Base-by-base conservation (phyloP, 169 alveolate genomes). In the Ichthyophthirius multifiliis region DNA sequence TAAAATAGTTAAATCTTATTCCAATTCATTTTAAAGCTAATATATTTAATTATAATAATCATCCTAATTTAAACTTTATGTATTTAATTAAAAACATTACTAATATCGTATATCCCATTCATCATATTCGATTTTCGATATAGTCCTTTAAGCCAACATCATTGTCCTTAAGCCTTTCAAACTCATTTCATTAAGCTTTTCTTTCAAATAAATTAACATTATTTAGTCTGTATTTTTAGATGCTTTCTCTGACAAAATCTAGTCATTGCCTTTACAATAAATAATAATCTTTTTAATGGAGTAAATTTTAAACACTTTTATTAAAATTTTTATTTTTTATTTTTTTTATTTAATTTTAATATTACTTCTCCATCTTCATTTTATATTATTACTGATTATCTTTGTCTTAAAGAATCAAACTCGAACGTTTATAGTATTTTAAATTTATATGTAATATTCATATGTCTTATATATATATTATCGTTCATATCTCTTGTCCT, bases 151-250 rank as follows among this genome's bases (percentile, higher is more conserved):
- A 30, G 99, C 99, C 45, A 97, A 79, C 16, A 96, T 95, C 83
- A 98, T 92, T 12, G 99, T 98, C 73, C 99, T 89, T 27, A 97
- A 93, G 4, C 99, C 99, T 46, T 92, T 87, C n/a, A n/a, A n/a
- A n/a, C n/a, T n/a, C n/a, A n/a, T n/a, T n/a, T n/a, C n/a, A n/a
- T n/a, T n/a, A n/a, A n/a, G n/a, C n/a, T n/a, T n/a, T n/a, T n/a
- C n/a, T n/a, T n/a, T n/a, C n/a, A n/a, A n/a, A n/a, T n/a, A n/a
- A n/a, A n/a, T n/a, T n/a, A n/a, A n/a, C n/a, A n/a, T n/a, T n/a
- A n/a, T n/a, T n/a, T n/a, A n/a, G n/a, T n/a, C n/a, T n/a, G n/a
- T n/a, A n/a, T n/a, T n/a, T n/a, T n/a, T n/a, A n/a, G n/a, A n/a
- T n/a, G n/a, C n/a, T n/a, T n/a, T n/a, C n/a, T n/a, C n/a, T n/a